A percentile compares a stretch with the other conserved stretches of the same genome.
These are phyloP conservation scores for Closterium sp. DNA, from an alignment of 139 green algal species.

Conservation along the genomic window DNA sequence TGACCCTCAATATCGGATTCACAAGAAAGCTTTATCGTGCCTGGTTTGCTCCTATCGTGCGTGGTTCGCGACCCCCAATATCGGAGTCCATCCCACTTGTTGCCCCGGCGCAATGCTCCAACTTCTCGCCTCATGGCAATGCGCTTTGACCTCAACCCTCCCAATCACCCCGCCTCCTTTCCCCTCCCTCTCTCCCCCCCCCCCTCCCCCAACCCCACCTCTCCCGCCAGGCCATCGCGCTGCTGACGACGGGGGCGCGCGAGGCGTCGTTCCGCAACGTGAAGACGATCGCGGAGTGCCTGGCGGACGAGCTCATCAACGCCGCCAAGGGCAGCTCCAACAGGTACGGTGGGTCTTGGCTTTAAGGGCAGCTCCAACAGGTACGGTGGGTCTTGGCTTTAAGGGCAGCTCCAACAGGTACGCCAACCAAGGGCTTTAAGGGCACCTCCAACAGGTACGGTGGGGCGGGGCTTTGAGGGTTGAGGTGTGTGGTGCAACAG, in stretches of 20 bases:
- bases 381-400: no score
- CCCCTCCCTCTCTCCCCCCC: neutral
- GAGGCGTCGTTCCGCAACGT: slow-evolving; percentile 98
- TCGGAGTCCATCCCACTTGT: no score
- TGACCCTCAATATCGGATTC: no score
- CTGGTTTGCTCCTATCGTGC: no score
- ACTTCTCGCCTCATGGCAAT: neutral
- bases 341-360: slow-evolving; percentile 58
- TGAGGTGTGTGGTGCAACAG: no score
- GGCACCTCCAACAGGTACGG: no score
- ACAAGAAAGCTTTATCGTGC: no score
- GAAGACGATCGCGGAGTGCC: slow-evolving; percentile 99
- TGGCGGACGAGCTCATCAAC: slow-evolving; percentile 99
- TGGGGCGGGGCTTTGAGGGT: no score
- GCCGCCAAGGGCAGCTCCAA: slow-evolving; percentile 98
- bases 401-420: no score
- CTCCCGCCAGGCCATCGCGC: slow-evolving; percentile 73
- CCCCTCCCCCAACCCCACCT: neutral
- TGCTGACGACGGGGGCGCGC: slow-evolving; percentile 91
- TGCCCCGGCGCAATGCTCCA: no score
- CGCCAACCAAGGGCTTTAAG: no score
- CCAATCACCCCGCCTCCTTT: neutral
- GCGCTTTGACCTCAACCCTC: neutral
- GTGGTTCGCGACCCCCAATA: no score
- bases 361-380: neutral